Evolutionary conservation across 371 early-diverging fungal genomes (phyloP), one percentile per base, ranked within the genome.

Genomic region (Umbelopsis sp.): DNA sequence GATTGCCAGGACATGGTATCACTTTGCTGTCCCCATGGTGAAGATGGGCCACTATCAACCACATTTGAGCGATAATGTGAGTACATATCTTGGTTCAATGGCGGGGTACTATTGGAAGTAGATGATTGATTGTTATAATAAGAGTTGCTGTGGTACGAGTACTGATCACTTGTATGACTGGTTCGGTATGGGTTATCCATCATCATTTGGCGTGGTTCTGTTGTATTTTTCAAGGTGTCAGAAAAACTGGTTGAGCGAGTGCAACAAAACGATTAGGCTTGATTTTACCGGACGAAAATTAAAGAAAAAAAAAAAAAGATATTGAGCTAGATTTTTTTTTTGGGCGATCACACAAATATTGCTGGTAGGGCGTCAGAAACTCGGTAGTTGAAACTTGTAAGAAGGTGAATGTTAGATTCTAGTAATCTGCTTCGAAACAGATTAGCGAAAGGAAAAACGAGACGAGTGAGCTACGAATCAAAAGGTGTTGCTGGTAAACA

Each of bases 1-100:
- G 57, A 57, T 6, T 57, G 29, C 57, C 57, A 57, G 14, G 57
- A 57, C 57, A 57, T 57, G 11, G 35, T 35, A 35, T 57, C 57
- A 35, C 35, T 57, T 35, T 57, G 48, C 18, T 48, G 57, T 29
- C 29, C 35, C 57, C 57, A 57, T 32, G 57, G 32, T 14, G 53
- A 57, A 1, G 57, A 35, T 3, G 32, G 6, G 11, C 57, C 38
- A 6, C 18, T 35, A 11, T 57, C 57, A 4, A 57, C 4, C 18
- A 29, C 57, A n/a, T 35, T 32, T 12, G 18, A 24, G 9, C 57
- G 57, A 29, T 57, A 57, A 18, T 18, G 29, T 7, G 35, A 25
- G 29, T 57, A 57, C 57, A 57, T 57, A 18, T 57, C 35, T 35
- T 57, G 57, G 29, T 57, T 57, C 12, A 35, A 14, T 25, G 57